A percentile compares a stretch with the other conserved stretches of the same genome.
Evolutionary conservation across 768 basidiomycete genomes (phyloP).

Genomic region (Phlegmacium glaucopus): DNA sequence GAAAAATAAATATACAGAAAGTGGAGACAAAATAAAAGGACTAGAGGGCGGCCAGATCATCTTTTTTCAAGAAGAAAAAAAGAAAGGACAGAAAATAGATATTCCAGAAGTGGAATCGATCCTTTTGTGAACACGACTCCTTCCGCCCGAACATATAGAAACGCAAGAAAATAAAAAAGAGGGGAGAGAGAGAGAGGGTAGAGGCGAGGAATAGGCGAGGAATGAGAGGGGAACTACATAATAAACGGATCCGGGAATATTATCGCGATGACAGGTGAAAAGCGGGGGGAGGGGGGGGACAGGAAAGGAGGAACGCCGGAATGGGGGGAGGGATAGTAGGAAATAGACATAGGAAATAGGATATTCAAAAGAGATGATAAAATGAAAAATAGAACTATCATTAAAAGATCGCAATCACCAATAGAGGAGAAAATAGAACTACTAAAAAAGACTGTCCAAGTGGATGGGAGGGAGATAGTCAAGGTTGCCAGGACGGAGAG

Average conservation of each 20-base stretch:
- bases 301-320: not conserved
- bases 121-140: slow-evolving; percentile 22
- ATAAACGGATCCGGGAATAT: slow-evolving; percentile 18
- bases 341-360: not conserved
- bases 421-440: not conserved
- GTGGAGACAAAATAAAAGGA: not conserved
- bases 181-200: not conserved
- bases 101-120: slow-evolving; percentile 18
- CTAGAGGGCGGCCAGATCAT: not conserved
- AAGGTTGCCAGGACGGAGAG: not conserved
- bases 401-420: not conserved
- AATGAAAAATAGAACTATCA: not conserved
- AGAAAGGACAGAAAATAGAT: slow-evolving; percentile 17
- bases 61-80: not conserved
- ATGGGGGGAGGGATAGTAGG: not conserved
- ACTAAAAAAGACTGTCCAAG: not conserved
- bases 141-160: slow-evolving; percentile 20
- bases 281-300: not conserved
- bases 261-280: slow-evolving; percentile 11
- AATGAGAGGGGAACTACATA: slow-evolving; percentile 16
- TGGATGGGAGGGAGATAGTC: not conserved
- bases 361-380: not conserved
- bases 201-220: not conserved
- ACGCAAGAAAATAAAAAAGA: slow-evolving; percentile 1
- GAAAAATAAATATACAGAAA: no score